A percentile compares a stretch with the other conserved stretches of the same genome.
Conservation (phyloP, 345 rosid species). For the Physaria fendleri region DNA sequence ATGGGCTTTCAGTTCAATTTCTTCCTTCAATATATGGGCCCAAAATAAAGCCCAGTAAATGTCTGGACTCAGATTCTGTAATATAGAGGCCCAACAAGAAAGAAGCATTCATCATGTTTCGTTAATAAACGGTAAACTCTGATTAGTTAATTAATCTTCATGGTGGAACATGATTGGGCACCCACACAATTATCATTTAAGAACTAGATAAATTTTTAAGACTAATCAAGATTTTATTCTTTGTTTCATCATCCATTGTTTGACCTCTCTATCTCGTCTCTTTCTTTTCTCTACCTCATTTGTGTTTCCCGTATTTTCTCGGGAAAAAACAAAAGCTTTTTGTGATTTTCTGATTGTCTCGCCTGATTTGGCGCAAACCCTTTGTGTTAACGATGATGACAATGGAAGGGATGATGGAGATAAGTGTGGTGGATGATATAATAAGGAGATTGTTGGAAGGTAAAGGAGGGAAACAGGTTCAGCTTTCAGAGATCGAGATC, state of each 20-base stretch:
- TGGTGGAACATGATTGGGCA: background rate
- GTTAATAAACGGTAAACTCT: background rate
- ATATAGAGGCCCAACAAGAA: background rate
- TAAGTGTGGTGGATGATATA: conserved; percentile 80
- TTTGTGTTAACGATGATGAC: conserved; percentile 42
- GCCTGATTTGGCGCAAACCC: conserved; percentile 23
- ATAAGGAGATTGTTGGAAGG: conserved; percentile 88
- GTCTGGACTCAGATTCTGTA: background rate
- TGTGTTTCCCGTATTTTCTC: conserved; percentile 23
- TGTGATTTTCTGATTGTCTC: background rate
- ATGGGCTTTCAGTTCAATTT: background rate
- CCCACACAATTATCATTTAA: background rate
- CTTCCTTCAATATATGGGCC: background rate
- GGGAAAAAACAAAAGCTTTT: conserved; percentile 6
- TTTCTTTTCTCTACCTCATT: background rate
- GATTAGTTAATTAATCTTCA: background rate
- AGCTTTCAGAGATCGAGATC: conserved; percentile 95
- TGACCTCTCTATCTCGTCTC: conserved; percentile 19
- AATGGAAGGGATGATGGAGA: conserved; percentile 73
- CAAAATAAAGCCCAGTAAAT: background rate
- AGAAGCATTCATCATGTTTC: no score
- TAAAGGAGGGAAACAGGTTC: conserved; percentile 88
- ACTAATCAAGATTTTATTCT: conserved; percentile 24
- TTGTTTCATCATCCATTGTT: conserved; percentile 12
- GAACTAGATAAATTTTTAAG: no score